Evolutionary conservation across 1,284 basidiomycete genomes (phyloP).

Genomic region (Cutaneotrichosporon curvatum): DNA sequence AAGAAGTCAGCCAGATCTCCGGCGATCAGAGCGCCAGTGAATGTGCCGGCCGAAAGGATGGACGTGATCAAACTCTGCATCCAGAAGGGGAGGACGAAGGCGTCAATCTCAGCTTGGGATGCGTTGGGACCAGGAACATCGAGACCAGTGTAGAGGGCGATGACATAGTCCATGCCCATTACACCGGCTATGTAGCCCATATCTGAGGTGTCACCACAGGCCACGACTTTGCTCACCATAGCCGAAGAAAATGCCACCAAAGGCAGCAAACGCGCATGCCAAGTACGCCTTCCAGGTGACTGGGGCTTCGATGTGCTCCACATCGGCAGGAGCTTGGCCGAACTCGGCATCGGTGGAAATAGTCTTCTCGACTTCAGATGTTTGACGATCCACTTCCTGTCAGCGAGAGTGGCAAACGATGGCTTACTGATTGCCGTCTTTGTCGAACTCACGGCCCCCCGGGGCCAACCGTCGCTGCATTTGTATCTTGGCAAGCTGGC

Average conservation of each 20-base stretch:
- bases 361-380: too few relatives aligned
- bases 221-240: too few relatives aligned
- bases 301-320: constrained; percentile 43
- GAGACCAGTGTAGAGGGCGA: constrained; percentile 14
- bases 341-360: too few relatives aligned
- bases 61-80: constrained; percentile 44
- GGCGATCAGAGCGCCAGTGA: constrained; percentile 45
- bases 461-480: too few relatives aligned
- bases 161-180: constrained; percentile 32
- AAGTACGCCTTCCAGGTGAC: constrained; percentile 45
- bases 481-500: too few relatives aligned
- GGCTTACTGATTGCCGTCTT: too few relatives aligned
- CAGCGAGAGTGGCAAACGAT: too few relatives aligned
- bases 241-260: constrained; percentile 66
- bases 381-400: too few relatives aligned
- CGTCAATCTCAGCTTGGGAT: constrained; percentile 13
- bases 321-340: constrained; percentile 6
- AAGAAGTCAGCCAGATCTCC: constrained; percentile 47
- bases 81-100: constrained; percentile 12
- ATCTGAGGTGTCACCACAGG: too few relatives aligned
- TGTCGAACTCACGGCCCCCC: too few relatives aligned
- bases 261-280: constrained; percentile 63
- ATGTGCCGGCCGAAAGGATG: constrained; percentile 47
- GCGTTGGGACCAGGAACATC: constrained; percentile 17
- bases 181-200: constrained; percentile 34